Conservation (phyloP, 2,329 filamentous ascomycete genomes). For the Ilyonectria robusta region DNA sequence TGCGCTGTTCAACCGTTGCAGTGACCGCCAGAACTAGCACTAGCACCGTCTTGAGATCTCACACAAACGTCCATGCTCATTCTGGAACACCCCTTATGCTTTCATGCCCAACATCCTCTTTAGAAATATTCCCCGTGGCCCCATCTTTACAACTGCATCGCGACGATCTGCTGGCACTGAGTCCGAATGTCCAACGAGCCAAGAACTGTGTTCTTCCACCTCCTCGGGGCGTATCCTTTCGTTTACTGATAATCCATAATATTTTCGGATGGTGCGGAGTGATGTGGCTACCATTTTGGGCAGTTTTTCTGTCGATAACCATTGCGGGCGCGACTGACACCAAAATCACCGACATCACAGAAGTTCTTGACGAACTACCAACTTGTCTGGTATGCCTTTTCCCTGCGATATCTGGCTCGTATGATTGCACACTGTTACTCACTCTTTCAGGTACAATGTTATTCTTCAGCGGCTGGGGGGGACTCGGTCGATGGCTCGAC, state of each 20-base stretch:
- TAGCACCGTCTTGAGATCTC: constrained; percentile 20
- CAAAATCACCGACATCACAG: constrained; percentile 8
- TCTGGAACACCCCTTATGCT: constrained; percentile 26
- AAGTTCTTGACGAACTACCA: constrained; percentile 18
- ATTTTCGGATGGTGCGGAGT: constrained; percentile 4
- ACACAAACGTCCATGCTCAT: constrained; percentile 29
- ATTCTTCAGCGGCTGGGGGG: constrained; percentile 1
- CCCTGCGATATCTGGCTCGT: not conserved
- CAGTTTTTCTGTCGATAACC: constrained; percentile 19
- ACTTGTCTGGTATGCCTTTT: constrained; percentile 19
- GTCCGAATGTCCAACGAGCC: constrained; percentile 8
- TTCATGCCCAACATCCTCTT: constrained; percentile 13
- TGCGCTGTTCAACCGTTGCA: constrained; percentile 20
- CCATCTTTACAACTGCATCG: constrained; percentile 12
- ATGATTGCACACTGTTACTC: not conserved
- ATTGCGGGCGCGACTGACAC: constrained; percentile 1
- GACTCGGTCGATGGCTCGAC: constrained; percentile 17
- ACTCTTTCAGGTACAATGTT: constrained; percentile 17
- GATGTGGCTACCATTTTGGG: constrained; percentile 14
- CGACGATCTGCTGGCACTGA: not conserved
- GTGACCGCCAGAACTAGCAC: constrained; percentile 22
- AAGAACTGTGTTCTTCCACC: not conserved
- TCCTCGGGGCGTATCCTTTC: constrained; percentile 20
- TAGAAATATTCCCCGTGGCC: constrained; percentile 23
- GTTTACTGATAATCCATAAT: constrained; percentile 1